Conservation (phyloP, 2,329 filamentous ascomycete species). For the Clathrospora elynae region DNA sequence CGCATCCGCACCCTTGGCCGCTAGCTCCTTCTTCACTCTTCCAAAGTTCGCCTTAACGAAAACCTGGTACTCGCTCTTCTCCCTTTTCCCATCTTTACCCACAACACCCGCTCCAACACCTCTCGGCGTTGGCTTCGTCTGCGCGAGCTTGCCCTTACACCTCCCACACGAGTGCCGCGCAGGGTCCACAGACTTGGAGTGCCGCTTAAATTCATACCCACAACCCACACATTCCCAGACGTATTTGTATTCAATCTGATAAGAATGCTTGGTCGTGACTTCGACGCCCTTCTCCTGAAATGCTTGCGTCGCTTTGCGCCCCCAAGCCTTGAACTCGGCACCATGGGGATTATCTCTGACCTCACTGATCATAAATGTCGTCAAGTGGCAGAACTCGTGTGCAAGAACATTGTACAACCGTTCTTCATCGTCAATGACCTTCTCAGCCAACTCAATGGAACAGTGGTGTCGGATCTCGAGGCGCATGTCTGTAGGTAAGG, state of each 20-base stretch:
- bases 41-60: slow-evolving; percentile 73
- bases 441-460: slow-evolving; percentile 84
- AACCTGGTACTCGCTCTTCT: slow-evolving; percentile 59
- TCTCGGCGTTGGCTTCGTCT: slow-evolving; percentile 79
- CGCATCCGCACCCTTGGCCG: slow-evolving; percentile 58
- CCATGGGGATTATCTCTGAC: slow-evolving; percentile 80
- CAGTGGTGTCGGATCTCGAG: slow-evolving; percentile 63
- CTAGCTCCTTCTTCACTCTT: slow-evolving; percentile 47
- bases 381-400: slow-evolving; percentile 94
- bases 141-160: slow-evolving; percentile 72
- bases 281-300: slow-evolving; percentile 68
- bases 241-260: slow-evolving; percentile 91
- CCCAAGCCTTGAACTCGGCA: slow-evolving; percentile 79
- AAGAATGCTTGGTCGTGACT: slow-evolving; percentile 88
- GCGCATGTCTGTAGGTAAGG: slow-evolving; percentile 28
- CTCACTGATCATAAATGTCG: slow-evolving; percentile 85
- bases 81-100: slow-evolving; percentile 23
- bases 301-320: slow-evolving; percentile 55
- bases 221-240: slow-evolving; percentile 79
- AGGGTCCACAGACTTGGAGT: slow-evolving; percentile 83
- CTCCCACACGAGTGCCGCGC: slow-evolving; percentile 72
- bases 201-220: slow-evolving; percentile 74
- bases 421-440: slow-evolving; percentile 76
- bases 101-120: slow-evolving; percentile 15
- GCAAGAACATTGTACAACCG: slow-evolving; percentile 88